Evolutionary conservation across 139 green algal genomes (phyloP), one percentile per base, ranked within the genome.

Genomic region (Pleodorina starrii): DNA sequence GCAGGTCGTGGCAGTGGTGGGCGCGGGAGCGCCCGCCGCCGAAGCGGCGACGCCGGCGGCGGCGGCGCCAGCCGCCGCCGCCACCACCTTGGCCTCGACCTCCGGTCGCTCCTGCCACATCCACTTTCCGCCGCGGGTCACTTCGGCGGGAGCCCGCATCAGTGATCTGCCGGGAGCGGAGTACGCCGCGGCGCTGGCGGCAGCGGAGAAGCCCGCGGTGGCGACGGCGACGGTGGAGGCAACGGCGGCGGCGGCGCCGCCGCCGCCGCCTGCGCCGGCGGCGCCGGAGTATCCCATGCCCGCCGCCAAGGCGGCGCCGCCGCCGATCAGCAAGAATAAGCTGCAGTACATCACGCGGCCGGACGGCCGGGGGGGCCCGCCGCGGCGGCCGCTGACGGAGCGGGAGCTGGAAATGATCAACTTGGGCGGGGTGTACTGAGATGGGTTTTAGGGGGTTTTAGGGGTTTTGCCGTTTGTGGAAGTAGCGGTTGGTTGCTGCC

Each of bases 151-250:
- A 4, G 43, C n/a, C 0, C 92, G 90, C 29, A 90, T 94, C 81
- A 93, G 90, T 42, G 36, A 40, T 12, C 84, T 94, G 17, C 81
- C 90, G n/a, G 90, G 57, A 21, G 74, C 50, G 3, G 84, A 94
- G 42, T 90, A 91, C 21, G 57, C 73, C 4, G 79, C 79, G 5
- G 79, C 79, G 0, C 14, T 88, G 0, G 69, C 69, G 1, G 82
- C 60, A 16, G 19, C 44, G 48, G 44, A 35, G n/a, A n/a, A n/a
- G n/a, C n/a, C n/a, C 1, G 74, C 43, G 14, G 74, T 21, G 2
- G 43, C 21, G 54, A n/a, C n/a, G n/a, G n/a, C n/a, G n/a, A n/a
- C n/a, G n/a, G n/a, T n/a, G n/a, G n/a, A n/a, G n/a, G n/a, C n/a
- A n/a, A n/a, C n/a, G 63, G 63, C 32, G 63, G 27, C n/a, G 63